A percentile compares a stretch with the other conserved stretches of the same genome.
These are phyloP conservation scores for Penicillium chermesinum DNA, from an alignment of 495 filamentous ascomycete genomes.

Conservation along the genomic window DNA sequence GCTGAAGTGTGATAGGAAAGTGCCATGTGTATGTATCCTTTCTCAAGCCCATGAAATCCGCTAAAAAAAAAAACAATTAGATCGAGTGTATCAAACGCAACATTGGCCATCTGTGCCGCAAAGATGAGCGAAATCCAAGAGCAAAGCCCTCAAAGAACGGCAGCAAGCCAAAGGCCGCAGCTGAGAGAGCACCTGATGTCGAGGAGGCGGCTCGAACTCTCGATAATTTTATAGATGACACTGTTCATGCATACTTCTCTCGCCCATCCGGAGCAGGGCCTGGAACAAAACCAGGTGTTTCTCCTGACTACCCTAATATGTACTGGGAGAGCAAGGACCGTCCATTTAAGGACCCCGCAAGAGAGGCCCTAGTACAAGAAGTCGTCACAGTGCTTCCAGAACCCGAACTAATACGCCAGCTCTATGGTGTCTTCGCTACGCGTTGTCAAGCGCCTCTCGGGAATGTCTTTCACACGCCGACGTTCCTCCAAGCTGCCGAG, in stretches of 20 bases:
- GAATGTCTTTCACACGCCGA: conserved; percentile 22
- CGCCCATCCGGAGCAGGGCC: not conserved
- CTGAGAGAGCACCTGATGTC: conserved; percentile 1
- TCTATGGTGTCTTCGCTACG: conserved; percentile 23
- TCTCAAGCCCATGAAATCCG: not conserved
- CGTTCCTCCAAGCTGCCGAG: conserved; percentile 16
- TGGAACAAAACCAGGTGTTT: not conserved
- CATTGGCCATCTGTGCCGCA: conserved; percentile 19
- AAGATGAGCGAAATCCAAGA: conserved; percentile 22
- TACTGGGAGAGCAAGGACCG: conserved; percentile 5
- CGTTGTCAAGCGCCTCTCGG: conserved; percentile 26
- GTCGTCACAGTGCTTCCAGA: conserved; percentile 10
- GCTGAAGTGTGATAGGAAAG: conserved; percentile 25
- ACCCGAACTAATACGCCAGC: not conserved
- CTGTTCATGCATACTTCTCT: not conserved
- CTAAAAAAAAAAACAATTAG: conserved; percentile 1
- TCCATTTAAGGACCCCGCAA: not conserved
- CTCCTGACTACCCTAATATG: conserved; percentile 6
- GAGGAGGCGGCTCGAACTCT: conserved; percentile 6
- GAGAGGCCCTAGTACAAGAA: conserved; percentile 15
- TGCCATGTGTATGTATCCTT: conserved; percentile 20
- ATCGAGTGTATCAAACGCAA: conserved; percentile 23
- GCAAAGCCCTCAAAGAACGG: too few species aligned
- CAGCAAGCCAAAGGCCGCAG: conserved; percentile 1
- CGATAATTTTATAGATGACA: conserved; percentile 9